phyloP scores from a whole-genome alignment of 2,329 filamentous ascomycete species.

The Penicillium sp. region DNA sequence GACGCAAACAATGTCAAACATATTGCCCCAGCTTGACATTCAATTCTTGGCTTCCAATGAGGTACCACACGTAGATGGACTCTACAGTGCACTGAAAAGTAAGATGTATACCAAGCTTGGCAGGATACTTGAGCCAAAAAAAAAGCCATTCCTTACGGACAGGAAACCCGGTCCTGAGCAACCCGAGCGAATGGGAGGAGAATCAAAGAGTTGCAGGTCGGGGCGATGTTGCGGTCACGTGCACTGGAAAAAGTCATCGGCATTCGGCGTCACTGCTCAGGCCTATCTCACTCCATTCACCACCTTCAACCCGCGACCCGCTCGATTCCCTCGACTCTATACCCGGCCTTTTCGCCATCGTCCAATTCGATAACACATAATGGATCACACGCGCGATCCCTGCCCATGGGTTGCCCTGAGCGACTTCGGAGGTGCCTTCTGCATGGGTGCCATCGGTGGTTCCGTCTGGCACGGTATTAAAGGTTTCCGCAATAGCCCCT shows the following conservation, averaged over 20 bases:
- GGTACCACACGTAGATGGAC: neutral
- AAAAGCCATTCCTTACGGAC: neutral
- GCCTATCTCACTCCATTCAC: neutral
- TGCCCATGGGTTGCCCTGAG: constrained; percentile 96
- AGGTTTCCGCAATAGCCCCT: constrained; percentile 84
- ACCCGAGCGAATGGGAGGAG: neutral
- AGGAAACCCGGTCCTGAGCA: neutral
- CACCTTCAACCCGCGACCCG: neutral
- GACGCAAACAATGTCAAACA: too few relatives aligned
- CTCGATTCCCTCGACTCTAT: neutral
- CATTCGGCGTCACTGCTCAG: neutral
- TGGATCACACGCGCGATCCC: constrained; percentile 97
- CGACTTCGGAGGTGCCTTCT: constrained; percentile 96
- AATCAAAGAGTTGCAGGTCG: neutral
- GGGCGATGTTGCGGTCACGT: neutral
- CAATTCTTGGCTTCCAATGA: too few relatives aligned
- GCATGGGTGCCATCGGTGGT: constrained; percentile 84
- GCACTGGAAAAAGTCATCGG: neutral
- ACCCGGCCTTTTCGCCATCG: neutral
- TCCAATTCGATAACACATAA: constrained; percentile 35
- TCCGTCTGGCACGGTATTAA: constrained; percentile 97
- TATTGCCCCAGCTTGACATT: too few relatives aligned
- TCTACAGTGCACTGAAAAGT: neutral
- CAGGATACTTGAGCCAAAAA: neutral
- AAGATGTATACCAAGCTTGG: too few relatives aligned